phyloP scores from a whole-genome alignment of 2,329 filamentous ascomycete genomes.

The Delphinella strobiligena region DNA sequence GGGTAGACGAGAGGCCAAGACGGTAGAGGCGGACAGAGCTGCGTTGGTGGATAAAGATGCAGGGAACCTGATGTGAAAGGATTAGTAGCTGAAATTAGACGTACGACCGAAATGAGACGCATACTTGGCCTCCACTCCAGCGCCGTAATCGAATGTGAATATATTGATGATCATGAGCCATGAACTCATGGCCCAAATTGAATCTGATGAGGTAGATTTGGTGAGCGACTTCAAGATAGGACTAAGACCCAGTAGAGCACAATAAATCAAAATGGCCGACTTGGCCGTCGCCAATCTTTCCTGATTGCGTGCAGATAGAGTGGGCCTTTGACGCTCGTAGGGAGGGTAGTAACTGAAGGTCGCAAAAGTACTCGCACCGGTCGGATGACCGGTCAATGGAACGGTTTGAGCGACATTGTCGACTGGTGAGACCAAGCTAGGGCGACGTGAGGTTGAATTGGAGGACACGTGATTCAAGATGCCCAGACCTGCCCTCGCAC shows the following conservation, averaged over 20 bases:
- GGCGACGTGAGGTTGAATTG: constrained; percentile 17
- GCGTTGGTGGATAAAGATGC: constrained; percentile 84
- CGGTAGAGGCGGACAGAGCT: constrained; percentile 89
- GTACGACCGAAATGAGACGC: constrained; percentile 10
- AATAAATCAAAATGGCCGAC: constrained; percentile 86
- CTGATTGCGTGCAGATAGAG: constrained; percentile 44
- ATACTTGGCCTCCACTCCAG: constrained; percentile 43
- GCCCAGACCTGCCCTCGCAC: constrained; percentile 11
- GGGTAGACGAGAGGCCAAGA: constrained; percentile 78
- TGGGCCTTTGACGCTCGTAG: constrained; percentile 22
- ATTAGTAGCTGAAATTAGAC: constrained; percentile 1
- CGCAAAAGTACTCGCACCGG: constrained; percentile 31
- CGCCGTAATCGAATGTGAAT: constrained; percentile 94
- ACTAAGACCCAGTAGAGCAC: constrained; percentile 77
- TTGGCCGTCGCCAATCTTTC: constrained; percentile 71
- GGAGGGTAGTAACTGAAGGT: constrained; percentile 21
- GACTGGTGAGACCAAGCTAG: constrained; percentile 30
- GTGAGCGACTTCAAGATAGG: constrained; percentile 97
- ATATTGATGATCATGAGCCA: constrained; percentile 92
- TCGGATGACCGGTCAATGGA: constrained; percentile 13
- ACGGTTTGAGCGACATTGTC: constrained; percentile 9
- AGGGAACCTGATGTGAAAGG: constrained; percentile 42
- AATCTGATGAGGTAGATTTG: constrained; percentile 79
- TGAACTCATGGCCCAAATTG: constrained; percentile 93
- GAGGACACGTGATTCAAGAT: constrained; percentile 1